Conservation (phyloP, 768 basidiomycete species). For the Strobilomyces confusus region DNA sequence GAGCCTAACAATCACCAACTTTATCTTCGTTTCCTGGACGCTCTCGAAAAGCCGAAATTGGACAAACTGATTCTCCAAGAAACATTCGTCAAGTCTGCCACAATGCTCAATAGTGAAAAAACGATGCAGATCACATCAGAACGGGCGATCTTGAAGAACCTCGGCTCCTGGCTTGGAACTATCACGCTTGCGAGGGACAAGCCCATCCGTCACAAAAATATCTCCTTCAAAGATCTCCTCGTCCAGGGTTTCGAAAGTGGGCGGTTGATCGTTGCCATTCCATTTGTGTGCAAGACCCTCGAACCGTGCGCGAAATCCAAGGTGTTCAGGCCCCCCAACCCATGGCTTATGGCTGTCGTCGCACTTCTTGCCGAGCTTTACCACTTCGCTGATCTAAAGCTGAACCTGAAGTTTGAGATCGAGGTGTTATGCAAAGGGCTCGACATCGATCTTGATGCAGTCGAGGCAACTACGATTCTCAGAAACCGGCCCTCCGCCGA, state of each 20-base stretch:
- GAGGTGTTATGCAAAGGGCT: conserved; percentile 93
- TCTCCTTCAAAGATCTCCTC: conserved; percentile 97
- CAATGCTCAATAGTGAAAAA: conserved; percentile 87
- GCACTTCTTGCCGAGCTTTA: conserved; percentile 93
- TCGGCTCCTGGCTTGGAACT: conserved; percentile 91
- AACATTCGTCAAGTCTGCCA: conserved; percentile 83
- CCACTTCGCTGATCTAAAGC: conserved; percentile 91
- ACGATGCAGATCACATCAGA: conserved; percentile 83
- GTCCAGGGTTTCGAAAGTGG: conserved; percentile 93
- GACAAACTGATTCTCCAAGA: conserved; percentile 86
- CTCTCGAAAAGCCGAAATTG: conserved; percentile 63
- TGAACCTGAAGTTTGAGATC: conserved; percentile 98
- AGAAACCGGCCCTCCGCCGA: conserved; percentile 71
- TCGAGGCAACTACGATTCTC: conserved; percentile 81
- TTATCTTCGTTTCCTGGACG: conserved; percentile 91
- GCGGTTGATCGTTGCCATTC: conserved; percentile 89
- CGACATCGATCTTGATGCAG: conserved; percentile 77
- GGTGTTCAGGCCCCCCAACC: conserved; percentile 95
- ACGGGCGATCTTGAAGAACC: conserved; percentile 84
- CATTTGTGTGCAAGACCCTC: conserved; percentile 96
- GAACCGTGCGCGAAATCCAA: conserved; percentile 86
- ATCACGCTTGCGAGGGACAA: conserved; percentile 90
- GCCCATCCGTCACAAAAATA: conserved; percentile 88
- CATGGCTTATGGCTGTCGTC: conserved; percentile 96
- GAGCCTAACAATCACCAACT: conserved; percentile 97